These are phyloP conservation scores for Teunomyces tritomae DNA, from an alignment of 805 yeast species.

Conservation along the genomic window DNA sequence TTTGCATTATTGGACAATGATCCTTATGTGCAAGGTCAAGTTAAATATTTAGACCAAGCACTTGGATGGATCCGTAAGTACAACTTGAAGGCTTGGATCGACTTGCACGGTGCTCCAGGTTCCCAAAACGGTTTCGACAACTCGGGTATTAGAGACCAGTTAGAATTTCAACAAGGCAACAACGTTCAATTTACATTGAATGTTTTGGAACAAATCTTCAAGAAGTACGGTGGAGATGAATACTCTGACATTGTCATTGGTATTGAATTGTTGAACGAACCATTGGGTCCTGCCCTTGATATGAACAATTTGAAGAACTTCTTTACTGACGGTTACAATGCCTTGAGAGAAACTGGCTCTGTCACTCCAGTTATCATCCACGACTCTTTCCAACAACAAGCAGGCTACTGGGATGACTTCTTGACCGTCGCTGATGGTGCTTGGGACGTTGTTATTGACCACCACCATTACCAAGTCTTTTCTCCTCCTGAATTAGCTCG, in stretches of 20 bases:
- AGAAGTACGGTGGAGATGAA: conserved; percentile 60
- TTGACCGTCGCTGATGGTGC: conserved; percentile 28
- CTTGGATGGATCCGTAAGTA: conserved; percentile 67
- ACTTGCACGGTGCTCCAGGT: conserved; percentile 95
- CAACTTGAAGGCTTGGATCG: conserved; percentile 79
- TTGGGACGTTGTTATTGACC: conserved; percentile 77
- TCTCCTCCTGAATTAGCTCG: conserved; percentile 57
- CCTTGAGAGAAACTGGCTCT: conserved; percentile 55
- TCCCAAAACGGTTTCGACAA: conserved; percentile 96
- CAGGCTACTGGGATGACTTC: conserved; percentile 60
- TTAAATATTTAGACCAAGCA: conserved; percentile 68
- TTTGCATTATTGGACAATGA: conserved; percentile 59
- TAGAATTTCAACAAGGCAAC: conserved; percentile 54
- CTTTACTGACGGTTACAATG: conserved; percentile 60
- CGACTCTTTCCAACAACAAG: conserved; percentile 69
- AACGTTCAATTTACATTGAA: conserved; percentile 54
- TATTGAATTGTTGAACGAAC: conserved; percentile 85
- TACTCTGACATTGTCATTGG: conserved; percentile 77
- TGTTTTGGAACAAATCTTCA: conserved; percentile 53
- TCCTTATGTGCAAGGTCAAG: conserved; percentile 87
- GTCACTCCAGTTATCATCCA: conserved; percentile 61
- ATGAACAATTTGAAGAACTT: conserved; percentile 57
- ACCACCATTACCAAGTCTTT: conserved; percentile 90
- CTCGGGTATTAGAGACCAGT: conserved; percentile 74
- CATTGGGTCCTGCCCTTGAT: conserved; percentile 70